A percentile compares a stretch with the other conserved stretches of the same genome.
Conservation (phyloP, 768 basidiomycete genomes). For the Mycena polygramma region DNA sequence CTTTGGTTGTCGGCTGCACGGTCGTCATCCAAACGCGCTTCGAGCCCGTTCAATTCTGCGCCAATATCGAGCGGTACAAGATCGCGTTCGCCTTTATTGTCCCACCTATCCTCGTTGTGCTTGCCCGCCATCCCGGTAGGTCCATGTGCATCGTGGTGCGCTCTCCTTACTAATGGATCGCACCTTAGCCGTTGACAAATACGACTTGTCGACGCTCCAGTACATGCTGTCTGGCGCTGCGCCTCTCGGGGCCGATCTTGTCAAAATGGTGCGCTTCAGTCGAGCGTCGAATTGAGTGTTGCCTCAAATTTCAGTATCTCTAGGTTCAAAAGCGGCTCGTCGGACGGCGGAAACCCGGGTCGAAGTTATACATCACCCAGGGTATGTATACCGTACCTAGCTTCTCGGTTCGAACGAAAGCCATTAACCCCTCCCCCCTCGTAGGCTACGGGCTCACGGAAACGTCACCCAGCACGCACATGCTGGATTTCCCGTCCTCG, state of each 20-base stretch:
- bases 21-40: constrained; percentile 51
- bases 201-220: constrained; percentile 60
- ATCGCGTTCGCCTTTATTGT: constrained; percentile 59
- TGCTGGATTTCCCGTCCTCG: constrained; percentile 47
- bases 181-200: constrained; percentile 54
- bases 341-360: neutral
- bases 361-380: neutral
- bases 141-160: neutral
- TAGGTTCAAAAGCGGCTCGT: constrained; percentile 3
- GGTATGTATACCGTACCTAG: neutral
- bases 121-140: constrained; percentile 45
- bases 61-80: constrained; percentile 61
- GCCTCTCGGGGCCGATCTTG: neutral
- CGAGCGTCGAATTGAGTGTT: too few species aligned
- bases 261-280: neutral
- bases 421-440: neutral
- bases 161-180: neutral
- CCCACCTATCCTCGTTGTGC: constrained; percentile 69
- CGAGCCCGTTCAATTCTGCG: constrained; percentile 62
- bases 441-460: constrained; percentile 69
- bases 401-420: neutral
- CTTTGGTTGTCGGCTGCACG: neutral
- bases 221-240: constrained; percentile 1
- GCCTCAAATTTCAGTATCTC: too few species aligned
- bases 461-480: constrained; percentile 61